Conservation (phyloP, 2,329 filamentous ascomycete species). For the Botrytis cinerea region DNA sequence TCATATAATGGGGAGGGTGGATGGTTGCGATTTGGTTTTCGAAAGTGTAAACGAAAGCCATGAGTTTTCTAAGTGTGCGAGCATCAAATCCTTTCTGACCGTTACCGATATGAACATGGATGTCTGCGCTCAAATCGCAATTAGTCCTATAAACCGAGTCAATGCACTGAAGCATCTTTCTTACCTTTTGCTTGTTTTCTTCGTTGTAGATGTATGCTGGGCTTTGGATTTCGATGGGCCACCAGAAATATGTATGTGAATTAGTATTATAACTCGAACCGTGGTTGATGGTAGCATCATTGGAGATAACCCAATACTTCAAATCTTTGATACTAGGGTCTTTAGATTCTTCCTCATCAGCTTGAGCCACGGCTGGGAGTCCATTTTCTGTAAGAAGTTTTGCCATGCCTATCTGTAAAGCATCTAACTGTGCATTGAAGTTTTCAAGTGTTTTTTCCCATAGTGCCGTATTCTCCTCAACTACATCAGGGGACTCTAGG, state of each 20-base stretch:
- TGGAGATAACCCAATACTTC: not conserved
- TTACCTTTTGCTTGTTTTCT: constrained; percentile 7
- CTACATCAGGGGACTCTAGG: fast-evolving
- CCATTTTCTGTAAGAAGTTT: not conserved
- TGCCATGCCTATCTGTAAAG: not conserved
- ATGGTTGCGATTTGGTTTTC: constrained; percentile 12
- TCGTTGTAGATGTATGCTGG: constrained; percentile 12
- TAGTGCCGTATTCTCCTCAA: not conserved
- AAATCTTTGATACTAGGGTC: not conserved
- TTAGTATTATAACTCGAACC: not conserved
- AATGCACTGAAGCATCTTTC: not conserved
- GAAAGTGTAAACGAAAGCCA: constrained; percentile 13
- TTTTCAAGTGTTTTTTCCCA: not conserved
- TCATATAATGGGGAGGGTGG: constrained; percentile 8
- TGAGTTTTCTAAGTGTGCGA: not conserved
- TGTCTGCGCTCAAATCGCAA: not conserved
- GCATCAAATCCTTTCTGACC: not conserved
- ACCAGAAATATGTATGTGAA: not conserved
- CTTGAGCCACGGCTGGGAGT: not conserved
- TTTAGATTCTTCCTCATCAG: not conserved
- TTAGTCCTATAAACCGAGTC: not conserved
- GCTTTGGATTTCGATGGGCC: constrained; percentile 10
- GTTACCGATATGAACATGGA: constrained; percentile 20
- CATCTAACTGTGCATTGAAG: not conserved
- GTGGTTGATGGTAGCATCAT: not conserved